Conservation (phyloP, 495 filamentous ascomycete genomes). For the Aspergillus sparsus region DNA sequence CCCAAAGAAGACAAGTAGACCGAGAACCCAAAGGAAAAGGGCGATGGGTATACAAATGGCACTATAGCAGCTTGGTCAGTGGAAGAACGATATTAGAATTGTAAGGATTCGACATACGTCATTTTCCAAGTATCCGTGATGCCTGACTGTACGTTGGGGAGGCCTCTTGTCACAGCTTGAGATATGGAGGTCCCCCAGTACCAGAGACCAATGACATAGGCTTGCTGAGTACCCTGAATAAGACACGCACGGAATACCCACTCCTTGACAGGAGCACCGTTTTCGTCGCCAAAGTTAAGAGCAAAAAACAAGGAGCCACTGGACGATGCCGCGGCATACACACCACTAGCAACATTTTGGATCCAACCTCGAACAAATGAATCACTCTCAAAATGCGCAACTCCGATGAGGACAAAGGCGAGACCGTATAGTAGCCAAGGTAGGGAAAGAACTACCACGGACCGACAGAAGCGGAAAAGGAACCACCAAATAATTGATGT, state of each 20-base stretch:
- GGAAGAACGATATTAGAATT: not conserved
- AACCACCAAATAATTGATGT: conserved; percentile 67
- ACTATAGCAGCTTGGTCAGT: conserved; percentile 26
- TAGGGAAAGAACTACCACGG: conserved; percentile 59
- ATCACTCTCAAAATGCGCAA: conserved; percentile 58
- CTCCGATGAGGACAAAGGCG: conserved; percentile 66
- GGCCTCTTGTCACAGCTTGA: conserved; percentile 37
- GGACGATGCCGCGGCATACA: conserved; percentile 52
- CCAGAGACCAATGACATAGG: conserved; percentile 54
- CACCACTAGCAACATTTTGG: conserved; percentile 49
- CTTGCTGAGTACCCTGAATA: conserved; percentile 53
- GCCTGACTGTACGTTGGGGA: conserved; percentile 32
- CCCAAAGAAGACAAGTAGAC: conserved; percentile 45
- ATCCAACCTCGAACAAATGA: conserved; percentile 49
- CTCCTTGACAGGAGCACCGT: conserved; percentile 48
- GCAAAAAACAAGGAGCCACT: conserved; percentile 54
- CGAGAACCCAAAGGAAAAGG: conserved; percentile 44
- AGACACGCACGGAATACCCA: conserved; percentile 56
- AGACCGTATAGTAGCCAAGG: conserved; percentile 66
- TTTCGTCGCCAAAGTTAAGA: conserved; percentile 55
- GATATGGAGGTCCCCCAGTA: conserved; percentile 53
- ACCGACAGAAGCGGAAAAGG: conserved; percentile 62
- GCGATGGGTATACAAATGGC: conserved; percentile 48
- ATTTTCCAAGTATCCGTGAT: conserved; percentile 51
- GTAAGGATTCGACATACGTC: conserved; percentile 36